These are phyloP conservation scores for Dysphania ambrosioides DNA, from an alignment of 148 eudicot genomes.

Conservation along the genomic window DNA sequence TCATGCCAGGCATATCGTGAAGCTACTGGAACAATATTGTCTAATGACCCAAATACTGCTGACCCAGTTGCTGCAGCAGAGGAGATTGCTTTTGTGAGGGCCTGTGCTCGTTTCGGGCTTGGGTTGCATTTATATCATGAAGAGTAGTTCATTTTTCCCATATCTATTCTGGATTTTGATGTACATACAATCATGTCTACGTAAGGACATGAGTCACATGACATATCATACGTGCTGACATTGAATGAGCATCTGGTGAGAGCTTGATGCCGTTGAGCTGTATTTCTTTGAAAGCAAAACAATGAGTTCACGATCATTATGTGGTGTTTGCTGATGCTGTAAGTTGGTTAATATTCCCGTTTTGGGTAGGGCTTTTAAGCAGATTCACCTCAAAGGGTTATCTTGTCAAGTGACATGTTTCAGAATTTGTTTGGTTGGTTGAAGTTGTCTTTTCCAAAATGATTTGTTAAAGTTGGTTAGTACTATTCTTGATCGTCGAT, in stretches of 20 bases:
- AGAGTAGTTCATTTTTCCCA: conserved; percentile 35
- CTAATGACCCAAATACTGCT: conserved; percentile 29
- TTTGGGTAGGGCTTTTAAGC: background rate
- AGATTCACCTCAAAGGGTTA: background rate
- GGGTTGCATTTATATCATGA: conserved; percentile 91
- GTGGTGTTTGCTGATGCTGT: background rate
- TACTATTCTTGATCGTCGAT: too few relatives aligned
- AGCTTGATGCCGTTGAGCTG: conserved; percentile 8
- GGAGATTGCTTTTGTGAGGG: conserved; percentile 83
- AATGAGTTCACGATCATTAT: conserved; percentile 6
- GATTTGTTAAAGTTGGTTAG: too few relatives aligned
- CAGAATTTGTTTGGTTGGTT: background rate
- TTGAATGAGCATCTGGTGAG: conserved; percentile 16
- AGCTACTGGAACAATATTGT: conserved; percentile 78
- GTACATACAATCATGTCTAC: conserved; percentile 34
- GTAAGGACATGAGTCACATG: conserved; percentile 16
- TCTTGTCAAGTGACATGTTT: conserved; percentile 3
- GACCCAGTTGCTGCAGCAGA: conserved; percentile 96
- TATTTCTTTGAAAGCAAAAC: conserved; percentile 11
- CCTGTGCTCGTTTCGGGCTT: conserved; percentile 97
- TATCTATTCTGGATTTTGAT: conserved; percentile 27
- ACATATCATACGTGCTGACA: conserved; percentile 20
- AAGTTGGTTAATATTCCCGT: background rate
- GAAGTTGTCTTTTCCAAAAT: too few relatives aligned
- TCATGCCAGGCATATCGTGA: conserved; percentile 78